Evolutionary conservation across 345 rosid genomes (phyloP), one percentile per base, ranked within the genome.

Genomic region (Corchorus olitorius): DNA sequence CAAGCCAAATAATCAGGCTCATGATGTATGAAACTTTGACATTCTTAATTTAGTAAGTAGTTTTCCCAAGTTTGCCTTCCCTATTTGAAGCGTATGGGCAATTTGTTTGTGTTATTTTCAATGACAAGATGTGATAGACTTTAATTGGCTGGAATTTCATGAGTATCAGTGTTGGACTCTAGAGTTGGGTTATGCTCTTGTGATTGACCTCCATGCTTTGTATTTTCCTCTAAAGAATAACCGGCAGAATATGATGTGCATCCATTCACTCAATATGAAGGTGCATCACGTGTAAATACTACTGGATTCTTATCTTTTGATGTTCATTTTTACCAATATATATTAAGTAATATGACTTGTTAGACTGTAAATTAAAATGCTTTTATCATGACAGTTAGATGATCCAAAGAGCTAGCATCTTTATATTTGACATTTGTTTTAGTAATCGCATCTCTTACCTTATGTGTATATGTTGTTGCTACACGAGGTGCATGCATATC

Each of bases 121-220:
- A 33, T 17, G 46, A 10, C 27, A 52, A 52, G 48, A 52, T 34
- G 46, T 70, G 60, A 53, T 17, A 50, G 60, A 70, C 33, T 52
- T 27, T 45, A 34, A 9, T 70, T 34, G 33, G 61, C 17, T 70
- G 61, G 33, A 52, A 52, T 70, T 52, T 70, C 27, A 34, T 33
- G 46, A 70, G 35, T 53, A 53, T 70, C 33, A n/a, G 61, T 70
- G 16, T 53, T 11, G 6, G 62, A 53, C 15, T 19, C 74, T 16
- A 52, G 52, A 67, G 4, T 12, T 45, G 54, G 53, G 11, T 45
- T 19, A 43, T 8, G 2, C 33, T 37, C 8, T n/a, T 39, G 27
- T 39, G 33, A 64, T 39, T 64, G 22, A 34, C 27, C 45, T 70
- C 33, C 60, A 52, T 70, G 73, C 45, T 70, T 52, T 53, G 73